Evolutionary conservation across 176 grass and related monocot genomes (phyloP).

Genomic region (Alloteropsis semialata): DNA sequence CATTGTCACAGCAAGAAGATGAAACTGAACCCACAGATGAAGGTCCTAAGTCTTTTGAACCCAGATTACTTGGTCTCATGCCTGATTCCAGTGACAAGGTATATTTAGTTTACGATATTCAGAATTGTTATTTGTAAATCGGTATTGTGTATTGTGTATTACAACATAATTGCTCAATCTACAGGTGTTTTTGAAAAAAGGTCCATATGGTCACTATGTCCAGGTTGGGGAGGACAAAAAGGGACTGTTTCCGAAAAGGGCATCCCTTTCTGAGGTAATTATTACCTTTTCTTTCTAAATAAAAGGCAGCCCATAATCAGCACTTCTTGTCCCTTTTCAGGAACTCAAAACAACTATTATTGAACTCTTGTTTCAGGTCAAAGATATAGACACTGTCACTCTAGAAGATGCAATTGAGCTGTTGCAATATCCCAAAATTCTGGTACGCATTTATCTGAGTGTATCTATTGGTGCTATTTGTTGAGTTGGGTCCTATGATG

Average conservation of each 20-base stretch:
- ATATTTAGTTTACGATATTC: slow-evolving; percentile 11
- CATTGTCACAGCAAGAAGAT: slow-evolving; percentile 66
- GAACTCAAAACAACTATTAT: slow-evolving; percentile 6
- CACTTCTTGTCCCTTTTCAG: background rate
- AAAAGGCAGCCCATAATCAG: background rate
- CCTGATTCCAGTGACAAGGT: slow-evolving; percentile 76
- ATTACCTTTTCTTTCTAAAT: slow-evolving; percentile 12
- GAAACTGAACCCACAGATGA: slow-evolving; percentile 46
- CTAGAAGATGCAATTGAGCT: slow-evolving; percentile 80
- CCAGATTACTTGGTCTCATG: slow-evolving; percentile 61
- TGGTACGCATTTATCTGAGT: slow-evolving; percentile 51
- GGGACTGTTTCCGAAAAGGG: slow-evolving; percentile 65
- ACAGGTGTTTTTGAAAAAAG: slow-evolving; percentile 85
- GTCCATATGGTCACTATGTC: slow-evolving; percentile 83
- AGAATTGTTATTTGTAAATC: slow-evolving; percentile 14
- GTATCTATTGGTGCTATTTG: background rate
- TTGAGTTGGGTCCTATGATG: slow-evolving; percentile 14
- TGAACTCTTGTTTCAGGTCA: slow-evolving; percentile 51
- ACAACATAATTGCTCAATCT: slow-evolving; percentile 14
- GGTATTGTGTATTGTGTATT: background rate
- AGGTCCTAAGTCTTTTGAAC: slow-evolving; percentile 37
- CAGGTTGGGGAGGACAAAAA: slow-evolving; percentile 85
- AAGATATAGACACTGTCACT: slow-evolving; percentile 60
- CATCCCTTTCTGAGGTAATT: slow-evolving; percentile 64
- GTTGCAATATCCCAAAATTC: slow-evolving; percentile 74